Conservation (phyloP, 2,329 filamentous ascomycete species). For the Fusarium sp. region DNA sequence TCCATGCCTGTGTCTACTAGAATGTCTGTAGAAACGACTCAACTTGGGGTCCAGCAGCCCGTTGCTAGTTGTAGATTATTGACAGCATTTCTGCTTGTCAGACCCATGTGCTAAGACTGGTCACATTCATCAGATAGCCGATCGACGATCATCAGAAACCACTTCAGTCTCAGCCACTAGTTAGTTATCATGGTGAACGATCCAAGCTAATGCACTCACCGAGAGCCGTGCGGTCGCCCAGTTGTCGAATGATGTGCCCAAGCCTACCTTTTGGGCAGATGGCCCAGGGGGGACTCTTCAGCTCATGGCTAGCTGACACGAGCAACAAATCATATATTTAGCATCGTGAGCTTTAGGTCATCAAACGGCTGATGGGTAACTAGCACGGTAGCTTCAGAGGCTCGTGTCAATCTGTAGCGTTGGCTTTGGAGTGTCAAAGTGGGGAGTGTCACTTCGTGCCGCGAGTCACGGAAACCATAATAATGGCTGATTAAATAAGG, state of each 20-base stretch:
- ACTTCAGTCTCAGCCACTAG: constrained; percentile 22
- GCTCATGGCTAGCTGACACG: constrained; percentile 34
- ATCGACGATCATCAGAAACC: constrained; percentile 44
- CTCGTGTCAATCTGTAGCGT: constrained; percentile 1
- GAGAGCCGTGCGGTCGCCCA: constrained; percentile 10
- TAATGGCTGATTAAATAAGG: neutral
- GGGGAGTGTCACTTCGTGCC: neutral
- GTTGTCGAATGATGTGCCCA: constrained; percentile 36
- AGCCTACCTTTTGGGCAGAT: constrained; percentile 6
- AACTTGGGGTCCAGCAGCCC: constrained; percentile 3
- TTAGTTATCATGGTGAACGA: constrained; percentile 7
- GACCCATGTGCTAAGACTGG: constrained; percentile 25
- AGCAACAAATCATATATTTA: constrained; percentile 22
- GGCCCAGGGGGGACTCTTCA: neutral
- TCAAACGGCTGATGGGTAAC: constrained; percentile 17
- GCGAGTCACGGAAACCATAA: neutral
- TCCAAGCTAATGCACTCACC: constrained; percentile 6
- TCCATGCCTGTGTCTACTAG: neutral
- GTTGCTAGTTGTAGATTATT: constrained; percentile 9
- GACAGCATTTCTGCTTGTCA: constrained; percentile 27
- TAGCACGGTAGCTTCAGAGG: neutral
- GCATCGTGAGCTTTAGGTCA: constrained; percentile 7
- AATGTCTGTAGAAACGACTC: constrained; percentile 8
- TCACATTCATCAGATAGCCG: constrained; percentile 46
- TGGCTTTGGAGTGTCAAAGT: neutral